phyloP scores from a whole-genome alignment of 2,329 filamentous ascomycete genomes.

The Fusarium tupiense region DNA sequence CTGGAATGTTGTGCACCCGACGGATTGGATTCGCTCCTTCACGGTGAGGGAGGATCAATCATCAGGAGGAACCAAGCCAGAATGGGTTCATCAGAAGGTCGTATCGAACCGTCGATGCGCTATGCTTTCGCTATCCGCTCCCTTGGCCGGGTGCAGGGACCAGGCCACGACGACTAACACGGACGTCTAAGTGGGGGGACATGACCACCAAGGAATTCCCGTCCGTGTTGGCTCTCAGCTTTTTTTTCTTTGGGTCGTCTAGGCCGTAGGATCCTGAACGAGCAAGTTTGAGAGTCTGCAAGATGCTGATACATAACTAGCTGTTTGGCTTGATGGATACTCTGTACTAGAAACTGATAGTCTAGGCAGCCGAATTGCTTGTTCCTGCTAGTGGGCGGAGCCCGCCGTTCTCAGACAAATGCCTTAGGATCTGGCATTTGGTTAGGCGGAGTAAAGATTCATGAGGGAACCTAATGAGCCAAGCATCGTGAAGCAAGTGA shows the following conservation, averaged over 20 bases:
- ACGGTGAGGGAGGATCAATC: background rate
- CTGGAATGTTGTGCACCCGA: constrained; percentile 22
- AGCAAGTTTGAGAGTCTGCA: background rate
- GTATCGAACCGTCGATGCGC: constrained; percentile 20
- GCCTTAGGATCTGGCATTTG: constrained; percentile 11
- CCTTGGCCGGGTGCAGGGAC: constrained; percentile 29
- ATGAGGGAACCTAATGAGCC: background rate
- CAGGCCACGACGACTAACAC: constrained; percentile 20
- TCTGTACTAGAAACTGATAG: background rate
- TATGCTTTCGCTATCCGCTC: constrained; percentile 15
- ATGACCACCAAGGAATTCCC: background rate
- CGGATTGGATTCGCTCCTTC: constrained; percentile 25
- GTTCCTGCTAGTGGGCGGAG: background rate
- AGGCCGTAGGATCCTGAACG: background rate
- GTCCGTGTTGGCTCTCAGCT: background rate
- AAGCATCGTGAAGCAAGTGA: background rate
- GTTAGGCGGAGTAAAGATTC: background rate
- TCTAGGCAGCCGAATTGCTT: constrained; percentile 14
- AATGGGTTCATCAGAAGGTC: constrained; percentile 24
- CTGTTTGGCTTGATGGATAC: background rate
- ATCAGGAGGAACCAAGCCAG: constrained; percentile 27
- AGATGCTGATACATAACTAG: constrained; percentile 9
- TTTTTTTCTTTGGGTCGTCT: background rate
- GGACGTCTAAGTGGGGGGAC: constrained; percentile 7
- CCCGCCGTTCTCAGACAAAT: background rate